Conservation (phyloP, 2,329 filamentous ascomycete genomes). For the Talaromyces sp. region DNA sequence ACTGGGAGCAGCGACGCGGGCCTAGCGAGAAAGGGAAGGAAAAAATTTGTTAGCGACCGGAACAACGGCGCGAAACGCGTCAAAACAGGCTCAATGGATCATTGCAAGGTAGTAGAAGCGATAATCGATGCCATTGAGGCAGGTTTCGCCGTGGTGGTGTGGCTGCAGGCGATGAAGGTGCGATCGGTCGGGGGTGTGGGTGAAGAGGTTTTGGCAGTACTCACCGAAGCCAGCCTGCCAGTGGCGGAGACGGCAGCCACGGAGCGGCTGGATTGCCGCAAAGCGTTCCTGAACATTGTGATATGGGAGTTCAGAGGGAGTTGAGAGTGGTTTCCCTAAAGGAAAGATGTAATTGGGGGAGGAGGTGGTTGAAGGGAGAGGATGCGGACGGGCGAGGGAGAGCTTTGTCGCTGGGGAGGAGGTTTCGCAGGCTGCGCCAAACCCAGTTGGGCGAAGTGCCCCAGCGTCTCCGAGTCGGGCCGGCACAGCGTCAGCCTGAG, state of each 20-base stretch:
- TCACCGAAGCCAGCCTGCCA: conserved; percentile 89
- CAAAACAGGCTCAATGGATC: conserved; percentile 16
- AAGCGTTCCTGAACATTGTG: conserved; percentile 96
- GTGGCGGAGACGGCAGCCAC: conserved; percentile 89
- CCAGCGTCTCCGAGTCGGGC: conserved; percentile 32
- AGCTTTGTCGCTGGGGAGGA: conserved; percentile 37
- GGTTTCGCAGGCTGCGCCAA: conserved; percentile 37
- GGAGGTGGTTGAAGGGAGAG: conserved; percentile 32
- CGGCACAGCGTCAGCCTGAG: neutral
- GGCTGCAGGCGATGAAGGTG: conserved; percentile 20
- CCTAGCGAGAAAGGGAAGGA: conserved; percentile 46
- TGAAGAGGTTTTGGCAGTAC: conserved; percentile 43
- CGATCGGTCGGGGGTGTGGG: conserved; percentile 37
- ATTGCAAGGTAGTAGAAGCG: conserved; percentile 14
- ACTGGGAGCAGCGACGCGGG: conserved; percentile 74
- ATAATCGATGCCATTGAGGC: conserved; percentile 17
- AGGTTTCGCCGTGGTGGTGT: conserved; percentile 3
- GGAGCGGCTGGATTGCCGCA: conserved; percentile 93
- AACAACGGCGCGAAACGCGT: conserved; percentile 33
- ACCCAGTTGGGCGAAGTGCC: conserved; percentile 33
- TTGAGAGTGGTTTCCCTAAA: conserved; percentile 38
- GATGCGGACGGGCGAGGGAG: conserved; percentile 27
- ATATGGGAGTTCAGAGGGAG: conserved; percentile 34
- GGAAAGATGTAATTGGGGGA: conserved; percentile 36
- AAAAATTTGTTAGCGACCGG: conserved; percentile 44